phyloP scores from a whole-genome alignment of 306 rosid genomes.

The Gleditsia sinensis region DNA sequence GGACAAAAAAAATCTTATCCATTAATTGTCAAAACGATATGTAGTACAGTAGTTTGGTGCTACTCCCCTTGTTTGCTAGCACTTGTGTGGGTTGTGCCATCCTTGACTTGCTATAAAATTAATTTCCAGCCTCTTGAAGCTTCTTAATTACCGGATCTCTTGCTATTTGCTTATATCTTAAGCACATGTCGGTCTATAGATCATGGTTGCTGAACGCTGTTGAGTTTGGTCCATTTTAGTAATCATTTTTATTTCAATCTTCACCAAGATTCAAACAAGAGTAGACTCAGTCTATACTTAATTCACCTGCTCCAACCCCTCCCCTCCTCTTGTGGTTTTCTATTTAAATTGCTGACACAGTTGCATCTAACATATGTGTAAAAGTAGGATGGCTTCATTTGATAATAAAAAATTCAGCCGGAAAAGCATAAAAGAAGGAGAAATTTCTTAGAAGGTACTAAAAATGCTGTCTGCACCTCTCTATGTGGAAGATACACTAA shows the following conservation, averaged over 20 bases:
- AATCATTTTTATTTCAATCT: conserved; percentile 34
- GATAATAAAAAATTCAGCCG: neutral
- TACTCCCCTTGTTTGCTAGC: conserved; percentile 44
- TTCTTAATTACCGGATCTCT: conserved; percentile 40
- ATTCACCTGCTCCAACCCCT: conserved; percentile 39
- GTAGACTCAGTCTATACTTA: conserved; percentile 42
- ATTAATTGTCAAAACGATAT: conserved; percentile 12
- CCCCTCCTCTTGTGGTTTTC: neutral
- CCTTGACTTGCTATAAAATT: neutral
- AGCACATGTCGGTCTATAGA: conserved; percentile 42
- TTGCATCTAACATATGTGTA: neutral
- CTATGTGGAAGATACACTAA: conserved; percentile 32
- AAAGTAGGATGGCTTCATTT: neutral
- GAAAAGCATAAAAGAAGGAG: neutral
- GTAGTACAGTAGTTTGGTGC: conserved; percentile 28
- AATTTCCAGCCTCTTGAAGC: neutral
- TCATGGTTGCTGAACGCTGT: conserved; percentile 18
- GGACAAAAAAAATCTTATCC: conserved; percentile 47
- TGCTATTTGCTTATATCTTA: conserved; percentile 26
- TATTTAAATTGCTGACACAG: neutral
- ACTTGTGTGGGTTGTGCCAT: neutral
- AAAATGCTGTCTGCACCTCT: conserved; percentile 35
- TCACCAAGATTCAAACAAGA: neutral
- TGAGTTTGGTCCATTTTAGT: conserved; percentile 31
- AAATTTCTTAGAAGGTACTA: conserved; percentile 27